Conservation (phyloP, 495 filamentous ascomycete species). For the Beverwykella pulmonaria region DNA sequence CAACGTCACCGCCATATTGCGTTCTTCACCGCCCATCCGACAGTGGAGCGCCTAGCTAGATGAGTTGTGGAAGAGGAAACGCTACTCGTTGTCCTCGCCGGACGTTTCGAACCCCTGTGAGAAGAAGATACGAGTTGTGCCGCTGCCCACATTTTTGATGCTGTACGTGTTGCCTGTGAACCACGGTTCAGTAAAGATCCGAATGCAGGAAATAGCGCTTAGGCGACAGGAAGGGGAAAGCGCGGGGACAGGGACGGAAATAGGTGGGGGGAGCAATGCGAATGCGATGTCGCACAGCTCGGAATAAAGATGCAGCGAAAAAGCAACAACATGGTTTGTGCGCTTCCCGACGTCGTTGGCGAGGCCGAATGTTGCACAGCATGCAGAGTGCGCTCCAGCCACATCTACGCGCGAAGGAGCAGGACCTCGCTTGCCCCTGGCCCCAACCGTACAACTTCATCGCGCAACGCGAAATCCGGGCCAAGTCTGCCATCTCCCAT, state of each 20-base stretch:
- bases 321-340: conserved; percentile 8
- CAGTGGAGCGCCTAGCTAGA: neutral
- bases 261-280: neutral
- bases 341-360: conserved; percentile 3
- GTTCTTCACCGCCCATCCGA: conserved; percentile 14
- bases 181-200: conserved; percentile 4
- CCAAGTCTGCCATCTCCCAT: neutral
- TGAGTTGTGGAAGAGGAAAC: neutral
- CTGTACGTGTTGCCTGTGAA: conserved; percentile 78
- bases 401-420: conserved; percentile 10
- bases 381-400: conserved; percentile 30
- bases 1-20: conserved; percentile 14
- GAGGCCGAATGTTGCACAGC: conserved; percentile 25
- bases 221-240: neutral
- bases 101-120: conserved; percentile 69
- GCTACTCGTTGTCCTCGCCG: neutral
- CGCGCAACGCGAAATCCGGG: conserved; percentile 6
- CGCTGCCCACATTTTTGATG: conserved; percentile 71
- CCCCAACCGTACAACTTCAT: conserved; percentile 25
- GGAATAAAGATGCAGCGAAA: conserved; percentile 29
- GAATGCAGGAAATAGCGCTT: neutral
- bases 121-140: conserved; percentile 77
- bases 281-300: conserved; percentile 1
- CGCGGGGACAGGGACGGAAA: neutral
- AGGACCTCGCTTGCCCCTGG: neutral